A percentile compares a stretch with the other conserved stretches of the same genome.
Evolutionary conservation across 2,329 filamentous ascomycete genomes (phyloP).

Genomic region (Fusarium protoensiforme): DNA sequence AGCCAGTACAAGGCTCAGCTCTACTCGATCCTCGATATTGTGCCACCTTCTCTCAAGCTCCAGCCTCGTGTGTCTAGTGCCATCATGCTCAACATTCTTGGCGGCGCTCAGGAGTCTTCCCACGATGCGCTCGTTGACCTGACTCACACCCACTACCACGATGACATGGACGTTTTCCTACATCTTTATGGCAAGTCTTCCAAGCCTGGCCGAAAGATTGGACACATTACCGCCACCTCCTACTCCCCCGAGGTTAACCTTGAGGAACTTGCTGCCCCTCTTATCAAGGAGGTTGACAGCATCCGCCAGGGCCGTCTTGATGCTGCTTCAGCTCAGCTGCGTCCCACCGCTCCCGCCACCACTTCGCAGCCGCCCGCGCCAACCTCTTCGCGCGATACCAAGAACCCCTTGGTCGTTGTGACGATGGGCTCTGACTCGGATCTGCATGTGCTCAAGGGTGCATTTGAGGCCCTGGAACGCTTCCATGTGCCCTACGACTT

Average conservation of each 20-base stretch:
- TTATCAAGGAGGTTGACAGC: constrained; percentile 73
- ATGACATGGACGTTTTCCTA: constrained; percentile 66
- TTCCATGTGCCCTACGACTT: constrained; percentile 79
- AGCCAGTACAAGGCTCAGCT: constrained; percentile 95
- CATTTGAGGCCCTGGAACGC: constrained; percentile 73
- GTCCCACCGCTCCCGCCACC: constrained; percentile 42
- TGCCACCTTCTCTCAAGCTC: constrained; percentile 66
- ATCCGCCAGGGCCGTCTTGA: constrained; percentile 67
- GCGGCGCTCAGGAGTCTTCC: constrained; percentile 72
- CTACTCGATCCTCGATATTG: constrained; percentile 78
- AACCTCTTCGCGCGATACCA: constrained; percentile 39
- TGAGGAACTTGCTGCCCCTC: constrained; percentile 68
- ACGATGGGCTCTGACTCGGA: constrained; percentile 90
- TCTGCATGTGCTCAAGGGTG: constrained; percentile 73
- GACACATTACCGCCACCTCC: constrained; percentile 87
- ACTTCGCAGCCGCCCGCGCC: constrained; percentile 8
- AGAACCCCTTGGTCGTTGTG: constrained; percentile 73
- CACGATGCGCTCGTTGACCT: constrained; percentile 65
- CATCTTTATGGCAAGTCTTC: constrained; percentile 95
- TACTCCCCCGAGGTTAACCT: constrained; percentile 74
- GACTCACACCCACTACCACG: constrained; percentile 55
- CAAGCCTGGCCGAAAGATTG: constrained; percentile 92
- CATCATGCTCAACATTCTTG: constrained; percentile 87
- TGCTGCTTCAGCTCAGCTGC: constrained; percentile 51
- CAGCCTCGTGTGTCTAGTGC: constrained; percentile 68